Evolutionary conservation across 352 stramenopile species (phyloP), one percentile per base, ranked within the genome.

Genomic region (Chrysophaeum taylorii): DNA sequence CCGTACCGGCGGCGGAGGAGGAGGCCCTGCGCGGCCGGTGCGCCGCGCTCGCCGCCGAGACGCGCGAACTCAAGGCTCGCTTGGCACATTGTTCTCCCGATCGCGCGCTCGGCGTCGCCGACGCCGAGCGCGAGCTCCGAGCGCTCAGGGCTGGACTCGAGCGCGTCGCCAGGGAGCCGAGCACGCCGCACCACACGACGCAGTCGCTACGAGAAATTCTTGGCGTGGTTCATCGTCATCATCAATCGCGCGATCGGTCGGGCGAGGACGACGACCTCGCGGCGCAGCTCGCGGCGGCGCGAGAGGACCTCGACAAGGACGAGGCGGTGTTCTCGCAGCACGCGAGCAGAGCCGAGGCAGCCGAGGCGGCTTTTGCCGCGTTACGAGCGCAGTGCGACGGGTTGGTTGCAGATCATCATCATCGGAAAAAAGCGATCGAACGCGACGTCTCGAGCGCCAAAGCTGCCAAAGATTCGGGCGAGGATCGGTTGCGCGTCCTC

Each of bases 281-380:
- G 23, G 4, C 1, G 2, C 23, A 66, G 2, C 33, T 25, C 9
- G 4, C 1, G 9, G 2, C 1, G 1, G 5, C 45, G 33, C 12
- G n/a, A 2, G n/a, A 21, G 33, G 15, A 2, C 2, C 57, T 66
- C 31, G 33, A 15, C 2, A 36, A 66, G 9, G 57, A 66, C 57
- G 57, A 66, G 57, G 33, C 41, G 57, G 7, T 66, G 33, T 66
- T 66, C 57, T 5, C 45, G 45, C n/a, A n/a, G n/a, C n/a, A n/a
- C n/a, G n/a, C n/a, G 45, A 33, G 18, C 9, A 18, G 57, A 16
- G 57, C 31, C 36, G 57, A 27, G 57, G 9, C 14, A 25, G 33
- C 14, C 35, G 36, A 43, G 16, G 57, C 15, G 5, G 57, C 57
- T 4, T 42, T 18, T 27, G 9, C 31, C 9, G 45, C 45, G 45